Percentiles rank a stretch among this genome's conserved stretches.
phyloP scores from a whole-genome alignment of 345 rosid genomes.

The Luvunga scandens region DNA sequence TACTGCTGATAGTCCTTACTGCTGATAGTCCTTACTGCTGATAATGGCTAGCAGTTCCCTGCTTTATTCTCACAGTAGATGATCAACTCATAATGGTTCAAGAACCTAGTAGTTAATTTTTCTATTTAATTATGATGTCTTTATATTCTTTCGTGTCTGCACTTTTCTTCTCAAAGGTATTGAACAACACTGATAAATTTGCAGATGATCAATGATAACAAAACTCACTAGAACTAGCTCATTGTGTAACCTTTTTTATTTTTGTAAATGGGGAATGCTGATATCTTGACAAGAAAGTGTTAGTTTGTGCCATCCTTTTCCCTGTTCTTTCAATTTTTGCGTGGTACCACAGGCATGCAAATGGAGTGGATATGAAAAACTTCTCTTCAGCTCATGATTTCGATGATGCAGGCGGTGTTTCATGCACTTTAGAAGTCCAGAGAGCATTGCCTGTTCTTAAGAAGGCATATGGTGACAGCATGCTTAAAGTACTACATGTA shows the following conservation, averaged over 20 bases:
- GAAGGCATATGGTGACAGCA: constrained; percentile 67
- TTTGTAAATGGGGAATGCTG: neutral
- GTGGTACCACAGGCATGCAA: neutral
- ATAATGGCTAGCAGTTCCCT: neutral
- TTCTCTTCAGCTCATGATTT: constrained; percentile 4
- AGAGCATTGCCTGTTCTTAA: constrained; percentile 50
- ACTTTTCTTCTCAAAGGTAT: no score
- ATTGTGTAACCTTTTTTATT: neutral
- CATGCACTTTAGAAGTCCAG: constrained; percentile 61
- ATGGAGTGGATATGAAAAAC: neutral
- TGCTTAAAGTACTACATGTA: constrained; percentile 59
- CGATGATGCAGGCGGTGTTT: constrained; percentile 40
- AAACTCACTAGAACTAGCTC: neutral
- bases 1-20: neutral
- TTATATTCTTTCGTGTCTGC: neutral
- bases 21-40: neutral
- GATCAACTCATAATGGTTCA: neutral
- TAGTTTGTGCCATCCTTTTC: neutral
- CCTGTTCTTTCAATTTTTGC: neutral
- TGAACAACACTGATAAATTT: neutral
- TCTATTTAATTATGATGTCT: neutral
- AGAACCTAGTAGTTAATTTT: neutral
- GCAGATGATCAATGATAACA: neutral
- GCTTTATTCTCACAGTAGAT: constrained; percentile 1
- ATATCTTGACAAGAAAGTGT: neutral